These are phyloP conservation scores for Phytophthora melonis DNA, from an alignment of 352 stramenopile species.

Conservation along the genomic window DNA sequence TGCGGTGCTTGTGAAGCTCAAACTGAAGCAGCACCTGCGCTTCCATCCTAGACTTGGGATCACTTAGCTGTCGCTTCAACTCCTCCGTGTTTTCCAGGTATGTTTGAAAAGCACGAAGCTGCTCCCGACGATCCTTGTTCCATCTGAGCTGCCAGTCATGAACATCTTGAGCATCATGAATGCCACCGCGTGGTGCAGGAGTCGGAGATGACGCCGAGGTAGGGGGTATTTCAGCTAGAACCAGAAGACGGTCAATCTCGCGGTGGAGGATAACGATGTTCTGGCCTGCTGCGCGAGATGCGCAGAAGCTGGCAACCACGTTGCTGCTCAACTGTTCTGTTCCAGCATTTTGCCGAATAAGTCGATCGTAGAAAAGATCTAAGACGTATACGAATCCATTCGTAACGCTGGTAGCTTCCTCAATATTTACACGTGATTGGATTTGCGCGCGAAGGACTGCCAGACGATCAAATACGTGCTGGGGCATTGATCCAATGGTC, in stretches of 20 bases:
- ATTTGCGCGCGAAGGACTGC: conserved; percentile 7
- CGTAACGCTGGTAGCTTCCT: conserved; percentile 12
- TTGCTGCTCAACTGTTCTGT: conserved; percentile 20
- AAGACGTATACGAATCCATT: conserved; percentile 26
- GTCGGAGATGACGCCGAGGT: not conserved
- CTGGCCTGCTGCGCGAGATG: conserved; percentile 22
- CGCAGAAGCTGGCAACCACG: conserved; percentile 20
- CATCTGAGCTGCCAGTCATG: conserved; percentile 30
- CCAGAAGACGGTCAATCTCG: conserved; percentile 31
- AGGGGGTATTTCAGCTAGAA: conserved; percentile 15
- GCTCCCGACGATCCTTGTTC: conserved; percentile 27
- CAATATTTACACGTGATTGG: conserved; percentile 10
- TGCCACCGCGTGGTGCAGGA: conserved; percentile 8
- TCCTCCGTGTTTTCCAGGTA: conserved; percentile 12
- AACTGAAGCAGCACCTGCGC: conserved; percentile 39
- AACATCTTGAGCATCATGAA: conserved; percentile 19
- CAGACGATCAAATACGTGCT: conserved; percentile 22
- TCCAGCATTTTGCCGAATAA: conserved; percentile 13
- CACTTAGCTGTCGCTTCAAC: conserved; percentile 16
- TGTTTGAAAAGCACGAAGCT: conserved; percentile 30
- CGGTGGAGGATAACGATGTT: conserved; percentile 27
- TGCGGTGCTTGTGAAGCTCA: conserved; percentile 28
- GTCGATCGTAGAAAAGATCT: conserved; percentile 23
- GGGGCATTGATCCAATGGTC: conserved; percentile 1
- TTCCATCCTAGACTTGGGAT: conserved; percentile 18